Conservation (phyloP, 1,284 basidiomycete species). For the Sporisorium graminicola region DNA sequence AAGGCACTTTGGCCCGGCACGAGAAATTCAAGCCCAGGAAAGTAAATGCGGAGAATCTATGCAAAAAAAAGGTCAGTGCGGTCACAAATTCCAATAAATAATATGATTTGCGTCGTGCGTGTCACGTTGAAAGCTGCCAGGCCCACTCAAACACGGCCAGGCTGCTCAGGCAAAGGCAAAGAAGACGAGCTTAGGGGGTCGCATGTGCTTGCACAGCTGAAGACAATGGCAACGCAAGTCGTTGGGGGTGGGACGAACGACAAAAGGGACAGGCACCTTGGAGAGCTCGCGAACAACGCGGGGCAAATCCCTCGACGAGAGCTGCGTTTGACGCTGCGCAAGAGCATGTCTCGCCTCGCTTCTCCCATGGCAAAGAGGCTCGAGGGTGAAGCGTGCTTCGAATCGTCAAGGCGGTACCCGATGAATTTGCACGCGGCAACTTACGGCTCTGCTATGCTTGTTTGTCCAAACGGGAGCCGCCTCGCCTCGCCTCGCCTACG, state of each 20-base stretch:
- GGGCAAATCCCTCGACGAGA: neutral
- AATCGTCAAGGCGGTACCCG: no score
- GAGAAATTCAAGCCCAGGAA: slow-evolving; percentile 4
- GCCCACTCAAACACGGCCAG: no score
- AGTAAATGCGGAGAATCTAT: slow-evolving; percentile 16
- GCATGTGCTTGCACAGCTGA: neutral
- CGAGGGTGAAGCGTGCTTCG: neutral
- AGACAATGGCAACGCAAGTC: neutral
- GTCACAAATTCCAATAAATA: neutral
- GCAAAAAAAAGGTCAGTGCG: slow-evolving; percentile 21
- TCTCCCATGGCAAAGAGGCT: neutral
- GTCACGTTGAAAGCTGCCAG: slow-evolving; percentile 3
- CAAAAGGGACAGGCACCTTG: neutral
- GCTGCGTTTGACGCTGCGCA: neutral
- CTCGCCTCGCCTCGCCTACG: slow-evolving; percentile 4
- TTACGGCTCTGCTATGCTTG: neutral
- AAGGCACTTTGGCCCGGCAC: neutral
- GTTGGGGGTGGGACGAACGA: neutral
- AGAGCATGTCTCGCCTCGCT: neutral
- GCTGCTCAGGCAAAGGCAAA: no score
- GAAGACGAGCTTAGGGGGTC: neutral
- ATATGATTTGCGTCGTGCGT: slow-evolving; percentile 29
- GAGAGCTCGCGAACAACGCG: neutral
- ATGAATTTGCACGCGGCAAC: no score
- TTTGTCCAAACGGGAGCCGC: slow-evolving; percentile 1